A percentile compares a stretch with the other conserved stretches of the same genome.
Conservation (phyloP, 176 grass and related monocot species). For the Neostapfia colusana region DNA sequence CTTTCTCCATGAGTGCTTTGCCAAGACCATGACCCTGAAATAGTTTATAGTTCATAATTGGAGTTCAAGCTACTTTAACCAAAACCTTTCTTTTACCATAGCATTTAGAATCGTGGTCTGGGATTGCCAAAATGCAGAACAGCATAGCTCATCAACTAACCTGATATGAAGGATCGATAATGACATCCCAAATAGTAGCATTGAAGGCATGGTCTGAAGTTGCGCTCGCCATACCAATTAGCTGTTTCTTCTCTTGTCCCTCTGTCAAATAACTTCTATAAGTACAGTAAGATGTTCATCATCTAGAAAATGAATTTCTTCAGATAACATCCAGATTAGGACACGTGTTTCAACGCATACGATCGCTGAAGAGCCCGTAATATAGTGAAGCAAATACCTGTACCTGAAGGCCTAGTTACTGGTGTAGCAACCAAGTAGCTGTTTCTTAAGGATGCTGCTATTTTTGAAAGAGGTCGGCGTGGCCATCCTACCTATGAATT, state of each 20-base stretch:
- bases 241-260: constrained; percentile 68
- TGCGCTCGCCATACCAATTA: constrained; percentile 94
- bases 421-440: constrained; percentile 87
- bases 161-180: constrained; percentile 96
- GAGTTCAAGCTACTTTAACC: background rate
- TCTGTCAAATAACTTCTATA: constrained; percentile 99
- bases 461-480: constrained; percentile 84
- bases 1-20: constrained; percentile 83
- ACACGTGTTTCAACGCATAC: constrained; percentile 10
- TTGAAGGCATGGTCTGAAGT: constrained; percentile 99
- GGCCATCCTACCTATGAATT: constrained; percentile 91
- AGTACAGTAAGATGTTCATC: constrained; percentile 90
- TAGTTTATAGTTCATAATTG: too few relatives aligned
- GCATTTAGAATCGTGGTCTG: background rate
- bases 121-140: background rate
- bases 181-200: constrained; percentile 98
- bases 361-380: constrained; percentile 14
- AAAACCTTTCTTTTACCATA: background rate
- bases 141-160: constrained; percentile 31
- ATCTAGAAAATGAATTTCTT: constrained; percentile 69
- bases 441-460: constrained; percentile 91
- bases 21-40: constrained; percentile 93
- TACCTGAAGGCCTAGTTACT: constrained; percentile 46
- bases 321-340: constrained; percentile 48
- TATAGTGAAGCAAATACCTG: constrained; percentile 40